phyloP scores from a whole-genome alignment of 2,329 filamentous ascomycete genomes.

The Cytospora leucostoma region DNA sequence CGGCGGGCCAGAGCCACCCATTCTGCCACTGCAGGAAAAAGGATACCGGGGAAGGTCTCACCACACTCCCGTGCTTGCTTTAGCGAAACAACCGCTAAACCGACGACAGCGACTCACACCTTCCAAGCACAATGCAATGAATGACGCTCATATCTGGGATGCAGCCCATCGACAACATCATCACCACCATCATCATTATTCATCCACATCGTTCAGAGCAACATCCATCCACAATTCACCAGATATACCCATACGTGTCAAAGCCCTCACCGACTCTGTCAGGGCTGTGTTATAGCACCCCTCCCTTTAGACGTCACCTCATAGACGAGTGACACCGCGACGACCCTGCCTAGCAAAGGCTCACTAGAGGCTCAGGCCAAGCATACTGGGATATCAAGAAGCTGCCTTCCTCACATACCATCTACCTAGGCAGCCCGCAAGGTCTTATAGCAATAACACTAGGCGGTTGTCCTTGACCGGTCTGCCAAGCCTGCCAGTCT shows the following conservation, averaged over 20 bases:
- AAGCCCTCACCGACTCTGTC: constrained; percentile 2
- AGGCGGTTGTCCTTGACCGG: too few species aligned
- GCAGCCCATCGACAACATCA: constrained; percentile 1
- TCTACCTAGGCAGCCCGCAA: too few species aligned
- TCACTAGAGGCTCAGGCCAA: neutral
- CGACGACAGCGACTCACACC: constrained; percentile 38
- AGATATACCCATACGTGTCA: neutral
- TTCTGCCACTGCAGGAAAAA: constrained; percentile 15
- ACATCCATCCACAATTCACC: neutral
- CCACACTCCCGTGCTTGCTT: constrained; percentile 31
- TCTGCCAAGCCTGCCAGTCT: too few species aligned
- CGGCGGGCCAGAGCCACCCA: too few species aligned
- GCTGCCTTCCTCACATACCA: neutral
- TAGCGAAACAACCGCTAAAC: constrained; percentile 39
- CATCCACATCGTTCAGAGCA: neutral
- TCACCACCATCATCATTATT: too few species aligned
- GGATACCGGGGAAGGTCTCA: constrained; percentile 14
- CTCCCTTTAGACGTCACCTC: neutral
- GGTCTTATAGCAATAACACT: too few species aligned
- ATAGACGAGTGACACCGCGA: neutral
- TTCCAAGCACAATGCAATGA: constrained; percentile 19
- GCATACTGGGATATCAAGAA: neutral
- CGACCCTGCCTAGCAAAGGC: neutral
- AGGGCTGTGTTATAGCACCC: neutral
- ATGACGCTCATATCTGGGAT: constrained; percentile 7